Conservation (phyloP, 768 basidiomycete species). For the Agrocybe pediades region DNA sequence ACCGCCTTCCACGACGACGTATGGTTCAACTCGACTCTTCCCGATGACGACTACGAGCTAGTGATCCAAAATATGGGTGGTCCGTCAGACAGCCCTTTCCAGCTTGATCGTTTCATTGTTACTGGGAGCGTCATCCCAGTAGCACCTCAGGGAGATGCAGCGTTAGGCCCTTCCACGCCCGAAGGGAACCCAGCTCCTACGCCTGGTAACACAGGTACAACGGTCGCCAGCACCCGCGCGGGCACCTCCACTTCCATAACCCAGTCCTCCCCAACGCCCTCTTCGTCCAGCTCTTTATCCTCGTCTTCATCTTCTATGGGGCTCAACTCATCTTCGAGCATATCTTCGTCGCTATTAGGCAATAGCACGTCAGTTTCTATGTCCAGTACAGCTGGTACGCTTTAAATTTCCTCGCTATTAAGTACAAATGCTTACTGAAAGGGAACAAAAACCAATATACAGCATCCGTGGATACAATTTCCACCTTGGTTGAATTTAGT, state of each 20-base stretch:
- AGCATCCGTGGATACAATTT: not conserved
- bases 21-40: conserved; percentile 14
- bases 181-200: not conserved
- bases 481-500: conserved; percentile 1
- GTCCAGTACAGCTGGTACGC: not conserved
- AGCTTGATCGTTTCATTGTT: conserved; percentile 15
- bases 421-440: too few relatives aligned
- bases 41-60: conserved; percentile 5
- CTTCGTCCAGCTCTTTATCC: not conserved
- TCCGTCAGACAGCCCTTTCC: conserved; percentile 5
- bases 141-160: not conserved
- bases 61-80: conserved; percentile 12
- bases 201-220: not conserved
- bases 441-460: too few relatives aligned
- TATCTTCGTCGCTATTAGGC: not conserved
- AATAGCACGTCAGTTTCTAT: not conserved
- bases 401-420: not conserved
- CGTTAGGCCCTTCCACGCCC: not conserved
- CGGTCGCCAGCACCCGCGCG: too few relatives aligned
- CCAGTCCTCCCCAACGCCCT: too few relatives aligned
- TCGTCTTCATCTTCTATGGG: not conserved
- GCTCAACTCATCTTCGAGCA: not conserved
- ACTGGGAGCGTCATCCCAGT: conserved; percentile 4
- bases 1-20: conserved; percentile 11
- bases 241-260: too few relatives aligned